A percentile compares a stretch with the other conserved stretches of the same genome.
phyloP scores from a whole-genome alignment of 306 rosid species.

The Boehmeria nivea region DNA sequence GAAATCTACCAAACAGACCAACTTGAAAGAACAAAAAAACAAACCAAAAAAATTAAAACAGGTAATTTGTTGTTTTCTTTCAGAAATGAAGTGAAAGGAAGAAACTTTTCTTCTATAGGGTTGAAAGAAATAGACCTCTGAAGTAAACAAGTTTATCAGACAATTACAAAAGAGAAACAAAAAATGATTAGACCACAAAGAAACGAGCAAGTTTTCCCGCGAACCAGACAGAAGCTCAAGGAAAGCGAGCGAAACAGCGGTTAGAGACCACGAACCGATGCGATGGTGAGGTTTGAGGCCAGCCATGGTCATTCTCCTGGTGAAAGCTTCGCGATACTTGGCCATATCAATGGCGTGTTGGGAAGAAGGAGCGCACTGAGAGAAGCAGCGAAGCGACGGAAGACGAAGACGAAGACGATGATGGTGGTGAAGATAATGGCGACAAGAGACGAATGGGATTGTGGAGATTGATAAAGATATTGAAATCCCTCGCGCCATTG shows the following conservation, averaged over 20 bases:
- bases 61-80: no score
- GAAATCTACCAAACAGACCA: neutral
- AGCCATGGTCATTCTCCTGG: constrained; percentile 80
- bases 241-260: neutral
- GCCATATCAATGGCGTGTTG: constrained; percentile 40
- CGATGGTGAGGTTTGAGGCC: constrained; percentile 84
- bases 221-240: neutral
- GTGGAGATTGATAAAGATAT: constrained; percentile 27
- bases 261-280: constrained; percentile 43
- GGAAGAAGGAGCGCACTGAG: constrained; percentile 25
- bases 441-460: constrained; percentile 19
- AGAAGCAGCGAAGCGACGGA: constrained; percentile 27
- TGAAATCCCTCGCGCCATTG: constrained; percentile 64
- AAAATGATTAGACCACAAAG: neutral
- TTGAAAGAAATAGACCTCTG: no score
- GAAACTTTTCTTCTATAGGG: no score
- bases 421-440: neutral
- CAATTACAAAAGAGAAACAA: neutral
- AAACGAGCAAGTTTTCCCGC: neutral
- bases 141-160: neutral
- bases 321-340: constrained; percentile 58
- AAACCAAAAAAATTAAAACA: no score
- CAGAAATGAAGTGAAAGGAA: no score
- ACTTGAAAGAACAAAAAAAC: neutral
- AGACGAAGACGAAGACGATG: constrained; percentile 18